Evolutionary conservation across 2,329 filamentous ascomycete genomes (phyloP).

Genomic region (Biscogniauxia marginata): DNA sequence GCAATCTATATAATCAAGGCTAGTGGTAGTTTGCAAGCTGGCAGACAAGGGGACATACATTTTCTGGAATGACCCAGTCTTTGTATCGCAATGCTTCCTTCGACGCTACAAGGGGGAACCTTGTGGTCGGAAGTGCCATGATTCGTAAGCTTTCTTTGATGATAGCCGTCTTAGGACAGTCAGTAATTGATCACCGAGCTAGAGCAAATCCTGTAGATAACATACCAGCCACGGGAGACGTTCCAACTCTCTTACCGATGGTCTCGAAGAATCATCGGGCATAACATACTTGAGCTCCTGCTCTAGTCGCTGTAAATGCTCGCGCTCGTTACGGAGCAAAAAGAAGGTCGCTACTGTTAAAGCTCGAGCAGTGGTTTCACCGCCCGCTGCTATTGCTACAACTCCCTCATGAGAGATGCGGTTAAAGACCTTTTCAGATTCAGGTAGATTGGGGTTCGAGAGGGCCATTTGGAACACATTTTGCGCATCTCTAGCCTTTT

Average conservation of each 20-base stretch:
- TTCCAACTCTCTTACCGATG: not conserved
- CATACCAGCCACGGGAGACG: not conserved
- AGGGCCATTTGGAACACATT: not conserved
- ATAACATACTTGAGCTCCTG: not conserved
- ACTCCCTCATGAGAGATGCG: not conserved
- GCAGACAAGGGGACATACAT: too few relatives aligned
- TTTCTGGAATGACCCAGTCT: slow-evolving; percentile 17
- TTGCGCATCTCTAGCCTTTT: not conserved
- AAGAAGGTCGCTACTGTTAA: not conserved
- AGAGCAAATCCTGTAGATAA: not conserved
- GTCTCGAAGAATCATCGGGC: not conserved
- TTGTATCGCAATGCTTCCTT: slow-evolving; percentile 11
- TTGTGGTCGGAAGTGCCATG: slow-evolving; percentile 6
- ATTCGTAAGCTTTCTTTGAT: slow-evolving; percentile 18
- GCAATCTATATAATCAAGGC: not conserved
- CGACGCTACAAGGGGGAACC: slow-evolving; percentile 14
- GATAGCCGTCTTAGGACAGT: slow-evolving; percentile 8
- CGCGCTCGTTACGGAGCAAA: not conserved
- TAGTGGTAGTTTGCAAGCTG: too few relatives aligned
- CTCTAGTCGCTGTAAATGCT: too few relatives aligned
- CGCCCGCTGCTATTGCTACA: not conserved
- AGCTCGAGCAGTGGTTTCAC: not conserved
- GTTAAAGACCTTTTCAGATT: not conserved
- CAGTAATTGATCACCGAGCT: not conserved
- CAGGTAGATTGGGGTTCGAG: not conserved